Base-by-base conservation (phyloP, 148 eudicot genomes). In the Fallopia convolvulus region DNA sequence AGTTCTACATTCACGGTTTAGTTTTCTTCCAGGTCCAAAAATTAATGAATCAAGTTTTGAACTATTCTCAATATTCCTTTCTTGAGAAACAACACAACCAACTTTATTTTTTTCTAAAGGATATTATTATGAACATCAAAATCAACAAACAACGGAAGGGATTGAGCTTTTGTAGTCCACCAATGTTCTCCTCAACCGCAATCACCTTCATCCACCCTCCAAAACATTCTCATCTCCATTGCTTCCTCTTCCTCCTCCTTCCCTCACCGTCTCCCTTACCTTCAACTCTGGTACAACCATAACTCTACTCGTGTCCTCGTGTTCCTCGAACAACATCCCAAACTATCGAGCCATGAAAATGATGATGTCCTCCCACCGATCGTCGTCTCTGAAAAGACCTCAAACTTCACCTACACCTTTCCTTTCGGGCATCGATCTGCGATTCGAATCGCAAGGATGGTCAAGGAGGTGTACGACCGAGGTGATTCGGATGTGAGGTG, bases 371-470 rank as follows among this genome's bases (percentile, higher is more conserved):
- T 77, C 21, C 82, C 86, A 1, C 83, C 87, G 0, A 53, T 73
- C 11, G 18, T 82, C 48, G 17, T 84, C 75, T 87, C 90, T 47
- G 71, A 46, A 58, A 53, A 78, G 80, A 77, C 90, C 47, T 66
- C 83, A 39, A 44, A 56, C 2, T 90, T 89, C 66, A 90, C 90
- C 21, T 89, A 87, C 84, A 56, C 88, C 20, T 89, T 84, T 72
- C 87, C 77, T 0, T 65, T 75, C 0, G 87, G 90, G 44, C 81
- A 44, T 26, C 88, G 87, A 21, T 80, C 97, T 2, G 97, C 93
- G 1, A 75, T 87, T 40, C 91, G 97, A 0, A 80, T 89, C 33
- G 95, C 97, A 0, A 84, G 90, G 2, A 65, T 89, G 0, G 90
- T 93, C 0, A 90, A 88, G 44, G 95, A 93, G 33, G 82, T 85